Evolutionary conservation across 176 grass and related monocot genomes (phyloP), one percentile per base, ranked within the genome.

Genomic region (Elaeis guineensis): DNA sequence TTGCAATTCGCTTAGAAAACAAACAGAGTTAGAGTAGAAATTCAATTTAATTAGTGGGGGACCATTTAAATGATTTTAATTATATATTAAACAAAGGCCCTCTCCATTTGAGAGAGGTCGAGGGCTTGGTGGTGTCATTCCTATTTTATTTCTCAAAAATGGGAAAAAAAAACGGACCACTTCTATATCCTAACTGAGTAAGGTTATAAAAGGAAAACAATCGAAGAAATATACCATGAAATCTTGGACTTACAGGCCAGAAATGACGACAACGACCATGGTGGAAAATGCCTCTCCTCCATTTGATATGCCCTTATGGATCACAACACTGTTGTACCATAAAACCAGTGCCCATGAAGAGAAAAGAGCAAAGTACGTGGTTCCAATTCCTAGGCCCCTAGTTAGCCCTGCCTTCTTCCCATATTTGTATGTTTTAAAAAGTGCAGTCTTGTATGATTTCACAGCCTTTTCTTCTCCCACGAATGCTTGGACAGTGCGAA

Each of bases 241-340:
- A 35, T 35, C 0, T 35, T 8, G 32, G 11, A 22, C 80, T 88
- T 22, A 96, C 92, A 97, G 55, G 59, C 92, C 93, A 16, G 93
- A 63, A 49, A 97, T 85, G 57, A 92, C 84, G 49, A 92, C 93
- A 72, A 85, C 91, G 65, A 97, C 81, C 93, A 91, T 97, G 62
- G 87, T 97, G 71, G 93, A 85, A 78, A 97, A 97, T 24, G 93
- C 88, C 67, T 97, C 93, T 58, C 93, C 93, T 39, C 93, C 93
- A 21, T 89, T 97, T 32, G 93, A 68, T 53, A 97, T 92, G 30
- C 66, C 23, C 81, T 86, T 92, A 75, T 98, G 93, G 66, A 92
- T 81, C 25, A 86, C 66, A 54, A 98, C 57, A 55, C 87, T 32
- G 21, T 84, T 98, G 87, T 89, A 98, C 87, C 93, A 98, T 51